Evolutionary conservation across 108 stramenopile genomes (phyloP).

Genomic region (Fistulifera pelliculosa): DNA sequence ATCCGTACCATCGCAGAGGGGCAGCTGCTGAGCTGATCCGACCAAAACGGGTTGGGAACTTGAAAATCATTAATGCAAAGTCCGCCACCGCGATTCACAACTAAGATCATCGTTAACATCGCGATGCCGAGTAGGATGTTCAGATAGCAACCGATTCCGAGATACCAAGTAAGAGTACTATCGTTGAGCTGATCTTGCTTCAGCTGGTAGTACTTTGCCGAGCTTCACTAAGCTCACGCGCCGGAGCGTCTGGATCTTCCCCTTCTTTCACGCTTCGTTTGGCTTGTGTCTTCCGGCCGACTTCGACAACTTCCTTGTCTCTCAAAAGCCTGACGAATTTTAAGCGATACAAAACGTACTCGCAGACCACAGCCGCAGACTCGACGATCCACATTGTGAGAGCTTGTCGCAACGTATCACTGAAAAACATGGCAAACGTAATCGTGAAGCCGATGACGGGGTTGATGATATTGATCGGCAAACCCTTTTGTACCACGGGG

Average conservation of each 20-base stretch:
- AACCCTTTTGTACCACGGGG: constrained; percentile 22
- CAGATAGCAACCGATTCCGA: constrained; percentile 11
- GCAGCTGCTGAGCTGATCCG: background rate
- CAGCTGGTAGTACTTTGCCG: constrained; percentile 9
- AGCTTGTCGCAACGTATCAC: constrained; percentile 20
- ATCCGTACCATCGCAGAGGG: background rate
- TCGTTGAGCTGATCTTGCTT: constrained; percentile 13
- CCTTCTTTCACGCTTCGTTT: constrained; percentile 2
- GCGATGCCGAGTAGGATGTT: constrained; percentile 15
- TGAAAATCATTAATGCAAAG: constrained; percentile 19
- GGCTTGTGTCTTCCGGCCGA: background rate
- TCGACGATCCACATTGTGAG: constrained; percentile 32
- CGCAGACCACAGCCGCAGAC: constrained; percentile 17
- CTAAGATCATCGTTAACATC: constrained; percentile 19
- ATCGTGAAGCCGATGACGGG: constrained; percentile 28
- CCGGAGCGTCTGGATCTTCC: constrained; percentile 8
- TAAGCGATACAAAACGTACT: constrained; percentile 18
- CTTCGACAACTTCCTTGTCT: background rate
- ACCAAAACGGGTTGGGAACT: background rate
- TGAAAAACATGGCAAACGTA: constrained; percentile 37
- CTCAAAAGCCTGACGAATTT: constrained; percentile 10
- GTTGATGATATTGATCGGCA: constrained; percentile 28
- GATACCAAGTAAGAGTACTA: constrained; percentile 10
- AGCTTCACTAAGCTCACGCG: constrained; percentile 1
- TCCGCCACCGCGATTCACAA: constrained; percentile 22